Conservation (phyloP, 345 rosid species). For the Camelina neglecta region DNA sequence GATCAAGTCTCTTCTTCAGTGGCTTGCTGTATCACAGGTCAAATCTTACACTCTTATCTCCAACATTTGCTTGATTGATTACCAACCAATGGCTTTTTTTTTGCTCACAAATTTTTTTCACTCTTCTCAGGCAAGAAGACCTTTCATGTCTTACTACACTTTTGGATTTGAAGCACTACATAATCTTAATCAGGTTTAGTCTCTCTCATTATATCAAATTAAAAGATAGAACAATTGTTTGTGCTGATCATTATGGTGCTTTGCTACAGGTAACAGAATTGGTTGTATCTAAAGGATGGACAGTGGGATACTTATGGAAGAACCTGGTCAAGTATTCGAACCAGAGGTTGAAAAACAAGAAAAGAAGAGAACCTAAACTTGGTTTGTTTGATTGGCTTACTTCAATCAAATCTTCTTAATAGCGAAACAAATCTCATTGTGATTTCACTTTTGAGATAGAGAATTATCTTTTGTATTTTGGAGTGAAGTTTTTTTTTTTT, state of each 20-base stretch:
- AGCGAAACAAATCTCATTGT: not conserved
- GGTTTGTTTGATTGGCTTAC: conserved; percentile 85
- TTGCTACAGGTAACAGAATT: conserved; percentile 52
- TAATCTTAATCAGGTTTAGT: conserved; percentile 58
- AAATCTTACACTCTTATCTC: not conserved
- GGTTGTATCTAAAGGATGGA: conserved; percentile 69
- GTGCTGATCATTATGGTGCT: not conserved
- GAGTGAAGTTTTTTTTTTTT: not conserved
- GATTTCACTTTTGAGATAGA: not conserved
- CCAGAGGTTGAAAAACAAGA: conserved; percentile 50
- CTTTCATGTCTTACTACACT: conserved; percentile 66
- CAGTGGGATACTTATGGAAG: conserved; percentile 83
- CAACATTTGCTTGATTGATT: not conserved
- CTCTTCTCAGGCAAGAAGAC: conserved; percentile 65
- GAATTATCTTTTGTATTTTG: not conserved
- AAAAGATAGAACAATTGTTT: not conserved
- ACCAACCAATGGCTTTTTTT: not conserved
- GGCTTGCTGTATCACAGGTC: conserved; percentile 98
- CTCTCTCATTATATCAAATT: not conserved
- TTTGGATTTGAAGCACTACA: conserved; percentile 55
- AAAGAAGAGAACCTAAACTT: conserved; percentile 47
- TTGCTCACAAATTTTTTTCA: conserved; percentile 14
- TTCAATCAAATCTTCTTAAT: conserved; percentile 44
- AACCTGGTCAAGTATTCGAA: conserved; percentile 66
- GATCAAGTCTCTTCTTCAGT: conserved; percentile 78